Evolutionary conservation across 176 grass and related monocot species (phyloP).

Genomic region (Canna indica): DNA sequence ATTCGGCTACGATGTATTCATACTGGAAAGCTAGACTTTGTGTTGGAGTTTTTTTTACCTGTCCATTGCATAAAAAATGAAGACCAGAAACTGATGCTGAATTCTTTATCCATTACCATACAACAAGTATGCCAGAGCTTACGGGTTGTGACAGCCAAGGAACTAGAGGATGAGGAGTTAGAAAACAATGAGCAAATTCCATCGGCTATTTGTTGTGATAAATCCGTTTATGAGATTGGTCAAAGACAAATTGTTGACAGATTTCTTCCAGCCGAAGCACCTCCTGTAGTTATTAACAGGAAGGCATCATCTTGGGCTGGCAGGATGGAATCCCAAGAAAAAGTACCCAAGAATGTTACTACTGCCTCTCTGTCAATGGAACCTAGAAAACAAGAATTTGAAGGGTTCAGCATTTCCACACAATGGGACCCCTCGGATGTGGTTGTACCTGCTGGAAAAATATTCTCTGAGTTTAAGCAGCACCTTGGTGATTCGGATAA

Average conservation of each 20-base stretch:
- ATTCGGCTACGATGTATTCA: slow-evolving; percentile 44
- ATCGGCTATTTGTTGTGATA: slow-evolving; percentile 17
- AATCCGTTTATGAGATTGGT: slow-evolving; percentile 22
- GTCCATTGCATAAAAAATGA: slow-evolving; percentile 35
- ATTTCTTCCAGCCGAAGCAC: slow-evolving; percentile 23
- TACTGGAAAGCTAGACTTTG: slow-evolving; percentile 56
- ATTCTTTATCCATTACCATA: slow-evolving; percentile 59
- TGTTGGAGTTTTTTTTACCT: slow-evolving; percentile 92
- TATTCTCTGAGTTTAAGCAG: slow-evolving; percentile 36
- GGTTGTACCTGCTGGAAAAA: slow-evolving; percentile 26
- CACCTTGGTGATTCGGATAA: slow-evolving; percentile 34
- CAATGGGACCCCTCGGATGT: slow-evolving; percentile 33
- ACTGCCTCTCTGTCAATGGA: slow-evolving; percentile 26
- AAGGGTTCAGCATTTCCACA: slow-evolving; percentile 56
- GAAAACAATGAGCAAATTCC: slow-evolving; percentile 12
- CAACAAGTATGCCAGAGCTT: slow-evolving; percentile 50
- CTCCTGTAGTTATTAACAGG: slow-evolving; percentile 25
- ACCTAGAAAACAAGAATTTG: slow-evolving; percentile 46
- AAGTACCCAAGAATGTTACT: slow-evolving; percentile 23
- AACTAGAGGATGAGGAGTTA: slow-evolving; percentile 46
- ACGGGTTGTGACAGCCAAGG: slow-evolving; percentile 43
- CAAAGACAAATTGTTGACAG: slow-evolving; percentile 22
- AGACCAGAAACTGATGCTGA: slow-evolving; percentile 57
- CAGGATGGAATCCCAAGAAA: slow-evolving; percentile 44
- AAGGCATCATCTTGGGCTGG: slow-evolving; percentile 42